Percentiles rank a stretch among this genome's conserved stretches.
Conservation (phyloP, 140 eudicot genomes). For the Bidens hawaiensis region DNA sequence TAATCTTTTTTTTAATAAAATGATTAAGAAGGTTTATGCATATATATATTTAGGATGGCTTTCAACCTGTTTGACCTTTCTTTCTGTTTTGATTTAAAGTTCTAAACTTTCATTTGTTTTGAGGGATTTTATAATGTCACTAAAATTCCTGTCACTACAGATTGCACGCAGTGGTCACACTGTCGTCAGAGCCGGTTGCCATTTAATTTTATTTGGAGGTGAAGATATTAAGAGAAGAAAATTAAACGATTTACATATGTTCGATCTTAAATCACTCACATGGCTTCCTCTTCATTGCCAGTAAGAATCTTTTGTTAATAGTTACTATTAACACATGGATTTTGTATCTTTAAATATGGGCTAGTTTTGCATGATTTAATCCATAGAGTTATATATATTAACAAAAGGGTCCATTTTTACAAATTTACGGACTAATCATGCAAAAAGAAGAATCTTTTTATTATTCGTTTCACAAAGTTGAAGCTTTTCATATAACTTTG, state of each 20-base stretch:
- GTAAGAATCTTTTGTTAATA: constrained; percentile 54
- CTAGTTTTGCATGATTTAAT: no score
- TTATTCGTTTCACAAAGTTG: no score
- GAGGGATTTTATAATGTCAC: not conserved
- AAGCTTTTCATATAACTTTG: not conserved
- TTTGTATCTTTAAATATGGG: no score
- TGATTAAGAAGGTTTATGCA: not conserved
- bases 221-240: constrained; percentile 85
- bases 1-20: not conserved
- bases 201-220: constrained; percentile 84
- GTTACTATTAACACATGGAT: no score
- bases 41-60: no score
- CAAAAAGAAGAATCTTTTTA: no score
- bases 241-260: constrained; percentile 91
- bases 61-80: not conserved
- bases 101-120: not conserved
- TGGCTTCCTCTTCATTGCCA: constrained; percentile 99
- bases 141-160: constrained; percentile 27
- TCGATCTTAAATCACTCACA: constrained; percentile 92
- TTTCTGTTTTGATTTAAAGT: no score
- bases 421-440: no score
- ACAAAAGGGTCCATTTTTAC: no score
- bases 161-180: constrained; percentile 94
- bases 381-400: no score
- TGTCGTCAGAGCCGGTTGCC: constrained; percentile 82